Evolutionary conservation across 257 asterid species (phyloP).

Genomic region (Rubia yunnanensis): DNA sequence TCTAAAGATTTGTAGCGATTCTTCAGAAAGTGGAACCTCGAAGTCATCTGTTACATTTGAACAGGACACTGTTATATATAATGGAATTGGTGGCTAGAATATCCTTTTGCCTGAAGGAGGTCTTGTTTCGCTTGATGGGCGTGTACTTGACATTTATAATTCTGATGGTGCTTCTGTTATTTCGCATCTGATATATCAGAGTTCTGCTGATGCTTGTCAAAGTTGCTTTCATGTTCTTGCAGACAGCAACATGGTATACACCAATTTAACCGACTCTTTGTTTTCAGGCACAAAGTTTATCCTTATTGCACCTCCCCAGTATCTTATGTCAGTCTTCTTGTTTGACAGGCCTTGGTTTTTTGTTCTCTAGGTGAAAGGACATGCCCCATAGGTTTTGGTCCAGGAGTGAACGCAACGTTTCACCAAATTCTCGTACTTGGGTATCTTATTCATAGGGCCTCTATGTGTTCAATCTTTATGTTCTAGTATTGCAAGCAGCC

Average conservation of each 20-base stretch:
- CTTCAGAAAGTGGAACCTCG: conserved; percentile 12
- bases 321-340: conserved; percentile 16
- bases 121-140: conserved; percentile 55
- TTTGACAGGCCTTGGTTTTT: conserved; percentile 52
- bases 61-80: conserved; percentile 22
- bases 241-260: conserved; percentile 38
- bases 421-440: conserved; percentile 62
- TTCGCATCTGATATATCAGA: conserved; percentile 22
- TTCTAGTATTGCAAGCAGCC: neutral
- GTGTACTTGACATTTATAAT: conserved; percentile 50
- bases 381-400: conserved; percentile 60
- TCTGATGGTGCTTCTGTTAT: conserved; percentile 24
- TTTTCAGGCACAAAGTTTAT: too few species aligned
- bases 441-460: conserved; percentile 21
- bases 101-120: conserved; percentile 59
- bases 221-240: conserved; percentile 57
- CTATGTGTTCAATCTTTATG: neutral
- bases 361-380: conserved; percentile 36
- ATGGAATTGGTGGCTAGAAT: conserved; percentile 14
- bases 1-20: conserved; percentile 31
- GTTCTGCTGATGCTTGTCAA: conserved; percentile 17
- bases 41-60: conserved; percentile 21
- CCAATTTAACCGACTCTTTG: conserved; percentile 2
- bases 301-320: conserved; percentile 2
- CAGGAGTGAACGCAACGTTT: conserved; percentile 58